Conservation (phyloP, 192 early-diverging fungal species). For the Podochytrium sp. region DNA sequence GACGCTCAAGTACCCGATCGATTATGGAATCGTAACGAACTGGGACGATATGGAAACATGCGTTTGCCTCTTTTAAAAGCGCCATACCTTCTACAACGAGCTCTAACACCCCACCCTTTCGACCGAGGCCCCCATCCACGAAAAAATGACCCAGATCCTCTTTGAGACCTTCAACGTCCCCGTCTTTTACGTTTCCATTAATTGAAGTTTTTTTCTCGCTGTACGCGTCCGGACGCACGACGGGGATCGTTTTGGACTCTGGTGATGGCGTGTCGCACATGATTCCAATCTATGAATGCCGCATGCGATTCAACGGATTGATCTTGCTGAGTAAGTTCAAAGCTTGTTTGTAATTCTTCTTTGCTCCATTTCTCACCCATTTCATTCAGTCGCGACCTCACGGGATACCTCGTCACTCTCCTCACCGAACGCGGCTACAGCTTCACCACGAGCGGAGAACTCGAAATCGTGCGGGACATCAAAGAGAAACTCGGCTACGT, state of each 20-base stretch:
- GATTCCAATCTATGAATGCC: conserved; percentile 66
- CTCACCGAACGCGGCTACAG: conserved; percentile 66
- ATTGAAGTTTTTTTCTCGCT: conserved; percentile 59
- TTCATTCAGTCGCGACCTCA: conserved; percentile 39
- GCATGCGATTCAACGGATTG: conserved; percentile 49
- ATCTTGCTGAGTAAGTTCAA: conserved; percentile 50
- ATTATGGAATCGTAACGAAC: conserved; percentile 69
- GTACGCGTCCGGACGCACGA: conserved; percentile 59
- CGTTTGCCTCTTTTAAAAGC: conserved; percentile 33
- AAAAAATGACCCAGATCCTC: conserved; percentile 66
- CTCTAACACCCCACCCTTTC: conserved; percentile 64
- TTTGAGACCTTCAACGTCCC: conserved; percentile 71
- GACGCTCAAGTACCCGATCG: conserved; percentile 64
- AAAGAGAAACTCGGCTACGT: conserved; percentile 69
- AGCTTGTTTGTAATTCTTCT: conserved; percentile 29
- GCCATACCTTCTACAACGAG: conserved; percentile 70
- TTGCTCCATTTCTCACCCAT: no score
- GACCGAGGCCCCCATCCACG: conserved; percentile 66
- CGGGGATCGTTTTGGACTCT: conserved; percentile 62
- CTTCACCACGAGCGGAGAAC: conserved; percentile 59
- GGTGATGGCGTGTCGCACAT: conserved; percentile 69
- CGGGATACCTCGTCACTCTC: conserved; percentile 54
- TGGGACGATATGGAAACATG: conserved; percentile 69
- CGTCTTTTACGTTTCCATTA: conserved; percentile 66
- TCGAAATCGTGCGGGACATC: conserved; percentile 69